phyloP scores from a whole-genome alignment of 257 asterid genomes.

The Solanum arcanum region DNA sequence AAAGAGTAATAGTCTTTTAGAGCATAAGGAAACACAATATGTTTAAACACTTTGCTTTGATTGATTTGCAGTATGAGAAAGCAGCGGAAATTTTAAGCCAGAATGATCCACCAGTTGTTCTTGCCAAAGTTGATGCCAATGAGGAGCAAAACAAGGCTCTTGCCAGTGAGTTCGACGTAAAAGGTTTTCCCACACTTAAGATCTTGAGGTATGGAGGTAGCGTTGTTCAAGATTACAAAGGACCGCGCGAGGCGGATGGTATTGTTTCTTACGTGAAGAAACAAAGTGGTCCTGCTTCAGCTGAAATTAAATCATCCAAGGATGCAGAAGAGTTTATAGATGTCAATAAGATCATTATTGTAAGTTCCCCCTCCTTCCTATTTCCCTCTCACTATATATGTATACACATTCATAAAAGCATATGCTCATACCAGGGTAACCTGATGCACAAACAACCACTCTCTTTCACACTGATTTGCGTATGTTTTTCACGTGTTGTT shows the following conservation, averaged over 20 bases:
- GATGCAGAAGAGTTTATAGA: slow-evolving; percentile 41
- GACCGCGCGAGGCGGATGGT: slow-evolving; percentile 90
- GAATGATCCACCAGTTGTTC: slow-evolving; percentile 55
- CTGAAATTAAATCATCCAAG: slow-evolving; percentile 54
- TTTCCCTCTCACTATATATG: background rate
- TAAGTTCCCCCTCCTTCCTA: slow-evolving; percentile 16
- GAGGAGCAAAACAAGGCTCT: slow-evolving; percentile 51
- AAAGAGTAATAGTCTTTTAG: background rate
- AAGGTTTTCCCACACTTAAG: slow-evolving; percentile 72
- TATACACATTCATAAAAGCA: background rate
- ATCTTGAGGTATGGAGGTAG: slow-evolving; percentile 80
- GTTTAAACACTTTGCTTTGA: background rate
- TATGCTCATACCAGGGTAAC: background rate
- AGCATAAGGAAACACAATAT: background rate
- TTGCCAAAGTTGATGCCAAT: slow-evolving; percentile 73
- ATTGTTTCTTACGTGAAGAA: slow-evolving; percentile 56
- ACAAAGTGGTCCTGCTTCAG: slow-evolving; percentile 83
- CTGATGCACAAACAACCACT: background rate
- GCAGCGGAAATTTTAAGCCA: slow-evolving; percentile 73
- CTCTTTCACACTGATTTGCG: background rate
- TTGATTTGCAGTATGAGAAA: slow-evolving; percentile 56
- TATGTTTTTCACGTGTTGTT: background rate
- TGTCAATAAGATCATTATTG: slow-evolving; percentile 55
- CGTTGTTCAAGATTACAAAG: slow-evolving; percentile 70
- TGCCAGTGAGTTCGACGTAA: slow-evolving; percentile 41